Base-by-base conservation (phyloP, 139 green algal species). In the Tetradesmus lagerheimii region DNA sequence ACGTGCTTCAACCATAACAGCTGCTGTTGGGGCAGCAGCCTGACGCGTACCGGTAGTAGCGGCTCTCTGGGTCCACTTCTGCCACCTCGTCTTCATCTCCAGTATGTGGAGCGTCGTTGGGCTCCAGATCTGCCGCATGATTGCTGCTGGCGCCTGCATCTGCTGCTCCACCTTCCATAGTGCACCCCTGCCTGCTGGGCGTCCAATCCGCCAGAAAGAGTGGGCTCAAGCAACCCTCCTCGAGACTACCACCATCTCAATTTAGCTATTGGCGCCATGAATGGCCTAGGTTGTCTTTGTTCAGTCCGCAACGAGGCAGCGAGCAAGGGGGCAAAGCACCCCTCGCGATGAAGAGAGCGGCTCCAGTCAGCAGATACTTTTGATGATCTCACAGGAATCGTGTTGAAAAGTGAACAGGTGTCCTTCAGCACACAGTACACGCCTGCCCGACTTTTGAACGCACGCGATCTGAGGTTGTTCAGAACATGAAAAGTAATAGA, bases 31-130 rank as follows among this genome's bases (percentile, higher is more conserved):
- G 71, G 31, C 31, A 38, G 57, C 57, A 71, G 57, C 57, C 71
- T 79, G 71, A 37, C 1, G 25, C 81, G 29, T 41, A 90, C 62
- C 97, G 89, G 38, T 94, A 96, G 90, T 96, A 99, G 2, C 96
- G 95, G 15, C 91, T 93, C 57, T 92, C 87, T 25, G 91, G 92
- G 83, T 96, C 94, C 66, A 53, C 85, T 89, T 95, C 93, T 4
- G 89, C 90, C 6, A 96, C 89, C 57, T 92, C 90, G 41, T 94
- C 87, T 80, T 95, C 94, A 35, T 95, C 94, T 38, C 38, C 83
- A 50, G 81, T 77, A 34, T 77, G 53, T 31, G 45, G 37, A 9
- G 45, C 14, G n/a, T 71, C 80, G 39, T 27, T 64, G 38, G 38
- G 29, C 6, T 87, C 82, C 23, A 37, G 53, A 15, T 78, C 82